These are phyloP conservation scores for Vaccinium macrocarpon DNA, from an alignment of 148 eudicot genomes.

Conservation along the genomic window DNA sequence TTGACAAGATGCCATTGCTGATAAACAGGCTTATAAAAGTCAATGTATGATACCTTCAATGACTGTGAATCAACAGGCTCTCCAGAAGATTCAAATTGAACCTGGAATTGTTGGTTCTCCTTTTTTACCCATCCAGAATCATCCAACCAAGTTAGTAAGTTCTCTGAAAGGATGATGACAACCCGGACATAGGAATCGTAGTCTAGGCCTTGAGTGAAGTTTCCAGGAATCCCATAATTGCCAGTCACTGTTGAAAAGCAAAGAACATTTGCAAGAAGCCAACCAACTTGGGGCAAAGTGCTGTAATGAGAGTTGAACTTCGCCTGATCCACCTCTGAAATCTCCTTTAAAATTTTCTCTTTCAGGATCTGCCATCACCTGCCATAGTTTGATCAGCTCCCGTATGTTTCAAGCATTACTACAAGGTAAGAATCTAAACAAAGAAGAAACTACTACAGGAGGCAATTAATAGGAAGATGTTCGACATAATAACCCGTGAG, in stretches of 20 bases:
- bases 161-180: conserved; percentile 57
- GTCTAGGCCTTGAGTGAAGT: conserved; percentile 58
- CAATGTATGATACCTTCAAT: conserved; percentile 50
- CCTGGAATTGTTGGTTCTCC: conserved; percentile 33
- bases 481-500: conserved; percentile 6
- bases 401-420: conserved; percentile 25
- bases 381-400: conserved; percentile 81
- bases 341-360: conserved; percentile 55
- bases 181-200: conserved; percentile 52
- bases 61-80: conserved; percentile 32
- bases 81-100: conserved; percentile 28
- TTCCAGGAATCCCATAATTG: conserved; percentile 36
- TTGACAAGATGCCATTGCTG: conserved; percentile 90
- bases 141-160: conserved; percentile 50
- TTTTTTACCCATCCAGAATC: conserved; percentile 34
- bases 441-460: conserved; percentile 5
- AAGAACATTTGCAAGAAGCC: conserved; percentile 81
- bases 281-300: conserved; percentile 63
- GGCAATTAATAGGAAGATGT: not conserved
- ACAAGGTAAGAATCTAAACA: conserved; percentile 16
- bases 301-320: conserved; percentile 26
- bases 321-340: conserved; percentile 51
- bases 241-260: conserved; percentile 58
- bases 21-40: conserved; percentile 73
- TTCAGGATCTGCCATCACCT: conserved; percentile 94